Evolutionary conservation across 371 early-diverging fungal species (phyloP).

Genomic region (Actinomucor elegans): DNA sequence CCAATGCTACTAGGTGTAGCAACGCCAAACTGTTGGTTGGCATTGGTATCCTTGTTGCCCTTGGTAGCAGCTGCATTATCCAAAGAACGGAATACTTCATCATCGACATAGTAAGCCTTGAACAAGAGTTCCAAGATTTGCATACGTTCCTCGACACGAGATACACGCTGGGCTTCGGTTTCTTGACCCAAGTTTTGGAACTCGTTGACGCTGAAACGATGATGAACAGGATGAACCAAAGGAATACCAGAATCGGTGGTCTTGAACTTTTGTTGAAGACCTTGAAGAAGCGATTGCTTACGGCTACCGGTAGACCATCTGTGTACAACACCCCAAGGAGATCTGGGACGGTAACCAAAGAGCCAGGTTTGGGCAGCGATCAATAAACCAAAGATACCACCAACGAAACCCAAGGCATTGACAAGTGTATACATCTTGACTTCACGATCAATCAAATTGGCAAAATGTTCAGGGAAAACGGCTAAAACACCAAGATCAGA

Average conservation of each 20-base stretch:
- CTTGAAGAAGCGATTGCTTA: constrained; percentile 41
- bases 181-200: constrained; percentile 24
- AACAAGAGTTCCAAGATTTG: constrained; percentile 33
- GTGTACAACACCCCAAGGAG: constrained; percentile 54
- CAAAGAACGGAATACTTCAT: constrained; percentile 45
- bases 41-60: neutral
- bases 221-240: constrained; percentile 46
- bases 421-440: constrained; percentile 50
- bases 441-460: constrained; percentile 30
- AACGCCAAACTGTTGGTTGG: neutral
- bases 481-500: constrained; percentile 33
- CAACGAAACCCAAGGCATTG: constrained; percentile 51
- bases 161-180: constrained; percentile 30
- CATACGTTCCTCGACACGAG: constrained; percentile 38
- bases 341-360: constrained; percentile 50
- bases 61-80: constrained; percentile 20
- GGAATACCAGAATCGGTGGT: constrained; percentile 45
- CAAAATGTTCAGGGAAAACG: constrained; percentile 29
- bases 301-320: constrained; percentile 51
- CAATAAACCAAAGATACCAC: constrained; percentile 51
- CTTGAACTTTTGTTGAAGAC: constrained; percentile 40
- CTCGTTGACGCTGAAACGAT: constrained; percentile 40
- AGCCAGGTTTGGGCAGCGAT: constrained; percentile 47
- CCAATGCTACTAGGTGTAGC: neutral
- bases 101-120: constrained; percentile 40